Evolutionary conservation across 176 grass and related monocot species (phyloP).

Genomic region (Triticum dicoccoides): DNA sequence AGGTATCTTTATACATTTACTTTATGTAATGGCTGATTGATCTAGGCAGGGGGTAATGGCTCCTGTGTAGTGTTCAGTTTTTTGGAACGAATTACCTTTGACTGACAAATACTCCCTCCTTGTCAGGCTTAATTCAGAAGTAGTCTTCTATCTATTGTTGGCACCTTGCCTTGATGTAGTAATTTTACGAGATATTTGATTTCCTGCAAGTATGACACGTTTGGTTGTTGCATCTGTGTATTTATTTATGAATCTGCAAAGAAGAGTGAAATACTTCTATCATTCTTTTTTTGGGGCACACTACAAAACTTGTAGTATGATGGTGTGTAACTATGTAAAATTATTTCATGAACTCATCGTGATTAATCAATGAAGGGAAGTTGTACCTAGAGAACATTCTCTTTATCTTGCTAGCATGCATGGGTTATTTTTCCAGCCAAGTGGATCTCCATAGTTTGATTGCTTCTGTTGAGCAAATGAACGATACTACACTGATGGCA

Average conservation of each 20-base stretch:
- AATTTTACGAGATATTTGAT: not conserved
- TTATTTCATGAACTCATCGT: not conserved
- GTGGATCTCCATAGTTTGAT: not conserved
- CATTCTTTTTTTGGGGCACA: not conserved
- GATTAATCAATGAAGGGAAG: not conserved
- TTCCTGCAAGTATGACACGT: not conserved
- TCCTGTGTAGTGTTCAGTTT: not conserved
- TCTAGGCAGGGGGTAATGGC: not conserved
- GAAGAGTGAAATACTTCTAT: not conserved
- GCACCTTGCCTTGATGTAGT: not conserved
- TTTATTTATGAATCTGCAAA: not conserved
- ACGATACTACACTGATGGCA: not conserved
- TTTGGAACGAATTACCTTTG: not conserved
- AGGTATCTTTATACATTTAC: not conserved
- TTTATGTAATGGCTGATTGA: not conserved
- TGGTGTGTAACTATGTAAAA: not conserved
- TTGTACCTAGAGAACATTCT: not conserved
- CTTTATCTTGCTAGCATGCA: not conserved
- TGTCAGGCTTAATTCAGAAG: not conserved
- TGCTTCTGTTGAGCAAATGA: not conserved
- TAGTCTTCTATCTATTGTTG: not conserved
- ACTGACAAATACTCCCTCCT: not conserved
- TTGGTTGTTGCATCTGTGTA: not conserved
- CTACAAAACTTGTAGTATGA: not conserved
- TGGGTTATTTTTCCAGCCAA: not conserved